Base-by-base conservation (phyloP, 139 green algal genomes). In the Tetradesmus obliquus region DNA sequence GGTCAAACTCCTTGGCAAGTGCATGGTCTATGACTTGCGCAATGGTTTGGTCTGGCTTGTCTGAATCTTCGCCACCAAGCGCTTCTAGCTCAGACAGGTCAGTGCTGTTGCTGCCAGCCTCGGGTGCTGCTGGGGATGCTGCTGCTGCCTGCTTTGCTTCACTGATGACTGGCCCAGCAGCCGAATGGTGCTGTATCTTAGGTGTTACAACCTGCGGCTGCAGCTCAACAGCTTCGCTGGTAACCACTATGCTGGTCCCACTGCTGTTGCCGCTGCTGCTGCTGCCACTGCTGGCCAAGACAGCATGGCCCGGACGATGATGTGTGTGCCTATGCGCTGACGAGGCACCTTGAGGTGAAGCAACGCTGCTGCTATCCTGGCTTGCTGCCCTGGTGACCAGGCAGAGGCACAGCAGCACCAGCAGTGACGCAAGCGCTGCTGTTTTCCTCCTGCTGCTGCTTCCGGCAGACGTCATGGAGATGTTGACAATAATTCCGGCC, bases 1-100 rank as follows among this genome's bases (percentile, higher is more conserved):
- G 54, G n/a, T 81, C 84, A 87, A 97, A 97, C 90, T 97, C 96
- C 88, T 97, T 94, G 20, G 95, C 91, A n/a, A 97, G 88, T 2
- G 93, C 94, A 12, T 95, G 93, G 82, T 97, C 95, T 51, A 97
- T 93, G 9, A 95, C 93, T 84, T 97, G 93, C 45, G 86, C 91
- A 19, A 93, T 92, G 3, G 83, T 86, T 19, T 88, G 82, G 55
- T 54, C 82, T 32, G 82, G 79, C n/a, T 84, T 84, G 76, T 10
- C 17, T 22, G 54, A 55, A 57, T 54, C 4, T 20, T 84, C 79
- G 10, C 22, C 79, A 84, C 3, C 45, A 10, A 24, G 66, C 12
- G 66, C 79, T 55, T 54, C 79, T 5, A 57, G 45, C n/a, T 54
- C 79, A 55, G 79, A 84, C 79, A 17, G n/a, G 22, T 22, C 45